A percentile compares a stretch with the other conserved stretches of the same genome.
phyloP scores from a whole-genome alignment of 78 protist genomes.

The Bigelowiella natans region DNA sequence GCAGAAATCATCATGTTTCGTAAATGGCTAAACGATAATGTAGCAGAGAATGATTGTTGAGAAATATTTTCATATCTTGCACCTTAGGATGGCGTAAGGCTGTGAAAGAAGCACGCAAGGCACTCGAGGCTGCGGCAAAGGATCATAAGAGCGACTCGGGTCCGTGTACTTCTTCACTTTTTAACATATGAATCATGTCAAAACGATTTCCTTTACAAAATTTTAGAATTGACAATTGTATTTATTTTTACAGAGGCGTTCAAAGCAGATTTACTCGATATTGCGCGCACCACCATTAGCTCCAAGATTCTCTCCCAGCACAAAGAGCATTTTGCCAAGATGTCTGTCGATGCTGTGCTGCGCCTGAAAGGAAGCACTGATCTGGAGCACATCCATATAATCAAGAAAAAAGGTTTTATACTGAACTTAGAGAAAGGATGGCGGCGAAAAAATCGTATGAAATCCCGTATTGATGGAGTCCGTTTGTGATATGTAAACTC shows the following conservation, averaged over 20 bases:
- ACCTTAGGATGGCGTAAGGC: slow-evolving; percentile 61
- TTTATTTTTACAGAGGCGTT: slow-evolving; percentile 57
- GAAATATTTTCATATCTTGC: neutral
- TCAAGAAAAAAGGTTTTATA: neutral
- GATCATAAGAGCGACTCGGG: slow-evolving; percentile 28
- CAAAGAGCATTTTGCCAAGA: slow-evolving; percentile 80
- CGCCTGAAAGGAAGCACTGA: slow-evolving; percentile 43
- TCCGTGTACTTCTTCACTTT: neutral
- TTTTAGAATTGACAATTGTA: too few species aligned
- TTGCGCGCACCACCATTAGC: slow-evolving; percentile 92
- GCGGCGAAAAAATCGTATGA: too few species aligned
- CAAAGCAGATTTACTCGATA: slow-evolving; percentile 70
- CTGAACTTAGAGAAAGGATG: too few species aligned
- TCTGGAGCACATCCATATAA: slow-evolving; percentile 73
- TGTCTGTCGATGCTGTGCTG: slow-evolving; percentile 91
- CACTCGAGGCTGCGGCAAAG: slow-evolving; percentile 51
- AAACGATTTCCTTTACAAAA: too few species aligned
- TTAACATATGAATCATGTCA: too few species aligned
- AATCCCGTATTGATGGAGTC: slow-evolving; percentile 76
- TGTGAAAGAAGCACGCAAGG: slow-evolving; percentile 57
- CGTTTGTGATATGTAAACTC: slow-evolving; percentile 60
- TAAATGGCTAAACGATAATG: neutral
- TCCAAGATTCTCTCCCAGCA: slow-evolving; percentile 69
- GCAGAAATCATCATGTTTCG: too few species aligned
- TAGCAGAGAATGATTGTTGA: neutral